These are phyloP conservation scores for Chlorophyllum brunneum DNA, from an alignment of 768 basidiomycete genomes.

Conservation along the genomic window DNA sequence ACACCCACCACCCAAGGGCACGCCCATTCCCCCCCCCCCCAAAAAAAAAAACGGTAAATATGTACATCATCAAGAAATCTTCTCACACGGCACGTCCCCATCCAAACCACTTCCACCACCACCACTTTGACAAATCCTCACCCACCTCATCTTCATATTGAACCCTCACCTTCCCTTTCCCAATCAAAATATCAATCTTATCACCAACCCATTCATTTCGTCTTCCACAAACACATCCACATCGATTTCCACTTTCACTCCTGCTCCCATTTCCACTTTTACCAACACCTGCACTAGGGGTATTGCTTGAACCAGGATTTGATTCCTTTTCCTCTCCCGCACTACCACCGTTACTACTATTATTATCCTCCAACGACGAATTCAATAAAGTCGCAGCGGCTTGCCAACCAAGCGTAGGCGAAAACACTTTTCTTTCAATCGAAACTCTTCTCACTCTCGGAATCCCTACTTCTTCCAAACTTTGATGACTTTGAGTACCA, in stretches of 20 bases:
- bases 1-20: too few species aligned
- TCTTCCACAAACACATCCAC: neutral
- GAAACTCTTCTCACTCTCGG: neutral
- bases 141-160: constrained; percentile 12
- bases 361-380: neutral
- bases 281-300: too few species aligned
- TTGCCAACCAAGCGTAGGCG: neutral
- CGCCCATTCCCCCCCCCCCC: too few species aligned
- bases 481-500: neutral
- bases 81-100: neutral
- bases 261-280: neutral
- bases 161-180: constrained; percentile 11
- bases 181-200: constrained; percentile 13
- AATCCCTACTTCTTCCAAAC: neutral
- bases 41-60: neutral
- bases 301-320: too few species aligned
- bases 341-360: neutral
- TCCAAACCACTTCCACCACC: neutral
- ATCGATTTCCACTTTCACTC: neutral
- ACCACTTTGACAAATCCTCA: neutral
- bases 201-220: constrained; percentile 11
- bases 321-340: neutral
- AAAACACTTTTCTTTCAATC: constrained; percentile 2
- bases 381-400: neutral
- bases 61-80: neutral